Conservation (phyloP, 2,329 filamentous ascomycete genomes). For the Trichoderma lentiforme region DNA sequence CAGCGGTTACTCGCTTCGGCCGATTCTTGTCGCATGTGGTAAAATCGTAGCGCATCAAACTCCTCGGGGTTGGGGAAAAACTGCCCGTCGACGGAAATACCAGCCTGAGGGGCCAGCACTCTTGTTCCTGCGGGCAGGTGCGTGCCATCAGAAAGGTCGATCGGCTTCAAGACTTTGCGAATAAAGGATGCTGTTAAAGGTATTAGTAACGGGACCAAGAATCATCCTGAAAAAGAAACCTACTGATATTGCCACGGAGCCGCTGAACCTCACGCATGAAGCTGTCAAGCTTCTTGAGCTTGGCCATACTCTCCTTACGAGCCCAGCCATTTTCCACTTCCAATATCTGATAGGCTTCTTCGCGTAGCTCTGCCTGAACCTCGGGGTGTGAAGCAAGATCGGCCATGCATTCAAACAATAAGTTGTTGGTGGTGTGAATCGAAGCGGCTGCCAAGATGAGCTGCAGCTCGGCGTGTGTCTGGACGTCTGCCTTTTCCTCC, state of each 20-base stretch:
- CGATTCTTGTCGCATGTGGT: slow-evolving; percentile 40
- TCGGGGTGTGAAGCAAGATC: slow-evolving; percentile 49
- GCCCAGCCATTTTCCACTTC: slow-evolving; percentile 40
- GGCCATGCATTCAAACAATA: slow-evolving; percentile 48
- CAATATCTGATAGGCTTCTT: slow-evolving; percentile 45
- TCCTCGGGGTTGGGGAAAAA: slow-evolving; percentile 40
- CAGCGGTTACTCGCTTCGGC: slow-evolving; percentile 38
- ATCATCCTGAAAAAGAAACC: slow-evolving; percentile 17
- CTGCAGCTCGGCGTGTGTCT: slow-evolving; percentile 41
- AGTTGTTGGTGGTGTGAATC: slow-evolving; percentile 45
- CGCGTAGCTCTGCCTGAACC: slow-evolving; percentile 45
- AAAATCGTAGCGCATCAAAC: slow-evolving; percentile 50
- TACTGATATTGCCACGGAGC: slow-evolving; percentile 42
- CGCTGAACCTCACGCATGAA: slow-evolving; percentile 46
- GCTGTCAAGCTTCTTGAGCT: slow-evolving; percentile 46
- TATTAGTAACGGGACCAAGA: slow-evolving; percentile 20
- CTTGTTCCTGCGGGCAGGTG: slow-evolving; percentile 42
- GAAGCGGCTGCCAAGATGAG: slow-evolving; percentile 44
- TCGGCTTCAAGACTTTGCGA: slow-evolving; percentile 45
- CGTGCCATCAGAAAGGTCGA: slow-evolving; percentile 45
- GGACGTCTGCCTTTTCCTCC: slow-evolving; percentile 37
- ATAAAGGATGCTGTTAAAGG: slow-evolving; percentile 39
- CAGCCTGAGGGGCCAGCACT: slow-evolving; percentile 40
- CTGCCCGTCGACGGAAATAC: slow-evolving; percentile 40
- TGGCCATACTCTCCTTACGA: slow-evolving; percentile 42